Percentiles rank a stretch among this genome's conserved stretches.
Conservation (phyloP, 306 rosid genomes). For the Oxytropis ochrocephala region DNA sequence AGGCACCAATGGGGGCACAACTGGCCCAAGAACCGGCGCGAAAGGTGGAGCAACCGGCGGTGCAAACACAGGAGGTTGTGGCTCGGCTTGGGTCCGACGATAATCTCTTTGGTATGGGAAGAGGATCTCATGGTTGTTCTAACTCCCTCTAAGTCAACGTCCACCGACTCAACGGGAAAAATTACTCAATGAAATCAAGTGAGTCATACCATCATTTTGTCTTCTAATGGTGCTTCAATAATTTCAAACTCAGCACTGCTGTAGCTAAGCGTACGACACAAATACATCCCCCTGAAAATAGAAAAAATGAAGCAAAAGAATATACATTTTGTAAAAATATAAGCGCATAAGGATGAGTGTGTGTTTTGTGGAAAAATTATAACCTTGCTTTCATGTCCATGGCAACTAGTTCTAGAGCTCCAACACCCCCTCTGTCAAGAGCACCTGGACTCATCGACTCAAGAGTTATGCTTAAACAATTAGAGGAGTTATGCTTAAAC, state of each 20-base stretch:
- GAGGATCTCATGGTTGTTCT: too few relatives aligned
- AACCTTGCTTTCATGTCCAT: conserved; percentile 99
- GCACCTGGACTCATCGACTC: conserved; percentile 48
- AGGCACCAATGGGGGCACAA: too few relatives aligned
- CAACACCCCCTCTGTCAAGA: conserved; percentile 91
- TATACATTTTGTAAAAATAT: not conserved
- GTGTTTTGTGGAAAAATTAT: not conserved
- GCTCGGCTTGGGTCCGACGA: too few relatives aligned
- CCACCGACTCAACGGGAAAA: too few relatives aligned
- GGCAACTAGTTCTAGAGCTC: conserved; percentile 98
- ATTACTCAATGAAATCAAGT: not conserved
- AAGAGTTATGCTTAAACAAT: not conserved
- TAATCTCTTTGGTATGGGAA: too few relatives aligned
- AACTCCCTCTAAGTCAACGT: too few relatives aligned
- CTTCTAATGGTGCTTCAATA: conserved; percentile 80
- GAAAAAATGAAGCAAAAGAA: conserved; percentile 9
- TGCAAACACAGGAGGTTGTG: too few relatives aligned
- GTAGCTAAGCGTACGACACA: conserved; percentile 95
- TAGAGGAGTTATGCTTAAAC: not conserved
- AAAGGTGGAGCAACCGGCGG: too few relatives aligned
- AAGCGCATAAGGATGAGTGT: not conserved
- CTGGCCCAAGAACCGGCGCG: too few relatives aligned
- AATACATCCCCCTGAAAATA: conserved; percentile 88
- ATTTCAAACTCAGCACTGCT: conserved; percentile 83
- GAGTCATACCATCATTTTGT: conserved; percentile 72